Evolutionary conservation across 192 early-diverging fungal genomes (phyloP), one percentile per base, ranked within the genome.

Genomic region (Bifiguratus adelaidae): DNA sequence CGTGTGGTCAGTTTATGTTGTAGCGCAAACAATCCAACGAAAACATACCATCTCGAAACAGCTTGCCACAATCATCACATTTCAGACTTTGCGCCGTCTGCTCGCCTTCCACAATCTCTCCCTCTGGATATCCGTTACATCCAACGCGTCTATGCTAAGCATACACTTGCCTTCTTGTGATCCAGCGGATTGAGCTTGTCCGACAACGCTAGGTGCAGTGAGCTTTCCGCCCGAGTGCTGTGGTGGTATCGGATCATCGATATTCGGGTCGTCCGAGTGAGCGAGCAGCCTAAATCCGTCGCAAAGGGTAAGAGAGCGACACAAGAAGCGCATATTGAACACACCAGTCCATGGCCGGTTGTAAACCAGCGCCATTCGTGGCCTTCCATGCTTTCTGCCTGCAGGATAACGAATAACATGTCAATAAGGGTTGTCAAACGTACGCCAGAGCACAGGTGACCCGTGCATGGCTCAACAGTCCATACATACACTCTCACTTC

Each of bases 341-440:
- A 24, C 66, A 83, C 89, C 89, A 91, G 50, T 91, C 86, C 82
- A 91, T 81, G 0, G 86, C 86, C 20, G 85, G 74, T 53, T 91
- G 87, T 25, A 90, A 59, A 25, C 89, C 87, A 22, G 79, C 71
- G 55, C 76, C 76, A 35, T 81, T 81, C 2, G 85, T 88, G 7
- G 67, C 79, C 18, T 74, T 79, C 50, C 81, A 47, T 2, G 88
- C 88, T 35, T 64, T 63, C 22, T 55, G 61, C 11, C 55, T 63
- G 28, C 22, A 23, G 19, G 13, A 32, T n/a, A n/a, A n/a, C n/a
- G n/a, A n/a, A n/a, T n/a, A n/a, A n/a, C n/a, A n/a, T n/a, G n/a
- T n/a, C n/a, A 40, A 9, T n/a, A 33, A 33, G n/a, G 32, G n/a
- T 9, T 33, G 8, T 33, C n/a, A 33, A n/a, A 33, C 32, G 32